phyloP scores from a whole-genome alignment of 805 yeast species.

The Candida ascalaphidarum region DNA sequence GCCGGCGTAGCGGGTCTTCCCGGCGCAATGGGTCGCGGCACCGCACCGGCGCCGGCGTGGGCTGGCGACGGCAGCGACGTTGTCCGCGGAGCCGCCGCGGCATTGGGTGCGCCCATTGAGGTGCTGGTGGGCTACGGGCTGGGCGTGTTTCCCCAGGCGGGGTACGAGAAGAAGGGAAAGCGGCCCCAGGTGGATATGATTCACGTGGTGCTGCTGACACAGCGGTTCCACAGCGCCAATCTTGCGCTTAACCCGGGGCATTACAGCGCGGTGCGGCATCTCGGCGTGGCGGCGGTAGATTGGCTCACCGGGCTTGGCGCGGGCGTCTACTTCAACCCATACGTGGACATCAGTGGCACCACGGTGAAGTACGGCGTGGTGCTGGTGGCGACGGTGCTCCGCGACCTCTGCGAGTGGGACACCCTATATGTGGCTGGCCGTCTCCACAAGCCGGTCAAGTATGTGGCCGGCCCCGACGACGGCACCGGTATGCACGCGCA shows the following conservation, averaged over 20 bases:
- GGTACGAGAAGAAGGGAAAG: slow-evolving; percentile 20
- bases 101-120: slow-evolving; percentile 65
- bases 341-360: slow-evolving; percentile 44
- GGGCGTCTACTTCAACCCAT: slow-evolving; percentile 93
- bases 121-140: slow-evolving; percentile 93
- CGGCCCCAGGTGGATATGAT: slow-evolving; percentile 81
- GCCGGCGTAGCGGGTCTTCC: too few species aligned
- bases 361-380: slow-evolving; percentile 84
- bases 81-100: too few species aligned
- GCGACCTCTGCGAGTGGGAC: slow-evolving; percentile 78
- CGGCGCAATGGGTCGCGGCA: too few species aligned
- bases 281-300: slow-evolving; percentile 30
- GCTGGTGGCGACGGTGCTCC: slow-evolving; percentile 47
- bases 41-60: too few species aligned
- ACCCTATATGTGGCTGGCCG: slow-evolving; percentile 87
- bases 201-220: slow-evolving; percentile 68
- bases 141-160: slow-evolving; percentile 73
- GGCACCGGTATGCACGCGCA: too few species aligned
- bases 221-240: slow-evolving; percentile 71
- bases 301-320: slow-evolving; percentile 67
- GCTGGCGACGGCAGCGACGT: too few species aligned
- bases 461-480: slow-evolving; percentile 51
- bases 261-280: slow-evolving; percentile 57
- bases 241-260: slow-evolving; percentile 61
- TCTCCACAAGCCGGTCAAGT: slow-evolving; percentile 86